Evolutionary conservation across 2,329 filamentous ascomycete species (phyloP).

Genomic region (Pseudogymnoascus sp.): DNA sequence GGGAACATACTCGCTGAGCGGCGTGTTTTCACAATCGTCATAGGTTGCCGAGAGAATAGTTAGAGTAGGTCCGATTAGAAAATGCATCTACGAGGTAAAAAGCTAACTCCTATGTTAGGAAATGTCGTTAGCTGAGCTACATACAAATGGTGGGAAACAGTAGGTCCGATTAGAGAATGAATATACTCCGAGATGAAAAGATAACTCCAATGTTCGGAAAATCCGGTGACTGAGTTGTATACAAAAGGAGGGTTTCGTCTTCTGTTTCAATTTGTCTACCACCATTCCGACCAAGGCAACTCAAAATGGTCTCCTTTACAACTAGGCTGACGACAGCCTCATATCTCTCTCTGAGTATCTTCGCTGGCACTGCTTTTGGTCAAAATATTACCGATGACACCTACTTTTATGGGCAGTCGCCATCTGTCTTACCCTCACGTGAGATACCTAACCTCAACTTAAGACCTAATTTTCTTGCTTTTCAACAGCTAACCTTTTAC

Average conservation of each 20-base stretch:
- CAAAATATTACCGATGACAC: constrained; percentile 27
- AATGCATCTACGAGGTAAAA: too few relatives aligned
- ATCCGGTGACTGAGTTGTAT: background rate
- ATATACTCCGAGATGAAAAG: background rate
- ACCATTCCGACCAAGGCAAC: background rate
- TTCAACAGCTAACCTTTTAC: background rate
- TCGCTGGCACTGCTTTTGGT: constrained; percentile 13
- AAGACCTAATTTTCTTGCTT: background rate
- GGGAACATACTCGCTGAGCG: background rate
- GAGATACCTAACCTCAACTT: constrained; percentile 9
- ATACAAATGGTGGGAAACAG: background rate
- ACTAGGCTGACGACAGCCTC: background rate
- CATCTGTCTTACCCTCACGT: constrained; percentile 32
- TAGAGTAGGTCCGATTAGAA: background rate
- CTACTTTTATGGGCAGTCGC: constrained; percentile 33
- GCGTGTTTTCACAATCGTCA: background rate
- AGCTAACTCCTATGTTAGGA: background rate
- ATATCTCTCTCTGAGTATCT: background rate
- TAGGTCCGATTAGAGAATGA: background rate
- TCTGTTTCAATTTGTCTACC: background rate
- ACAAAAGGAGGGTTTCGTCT: background rate
- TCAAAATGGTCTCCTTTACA: background rate
- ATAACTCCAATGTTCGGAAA: background rate
- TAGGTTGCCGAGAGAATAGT: background rate
- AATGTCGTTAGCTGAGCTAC: background rate